Conservation (phyloP, 1,139 yeast genomes). For the Scheffersomyces stambukii region DNA sequence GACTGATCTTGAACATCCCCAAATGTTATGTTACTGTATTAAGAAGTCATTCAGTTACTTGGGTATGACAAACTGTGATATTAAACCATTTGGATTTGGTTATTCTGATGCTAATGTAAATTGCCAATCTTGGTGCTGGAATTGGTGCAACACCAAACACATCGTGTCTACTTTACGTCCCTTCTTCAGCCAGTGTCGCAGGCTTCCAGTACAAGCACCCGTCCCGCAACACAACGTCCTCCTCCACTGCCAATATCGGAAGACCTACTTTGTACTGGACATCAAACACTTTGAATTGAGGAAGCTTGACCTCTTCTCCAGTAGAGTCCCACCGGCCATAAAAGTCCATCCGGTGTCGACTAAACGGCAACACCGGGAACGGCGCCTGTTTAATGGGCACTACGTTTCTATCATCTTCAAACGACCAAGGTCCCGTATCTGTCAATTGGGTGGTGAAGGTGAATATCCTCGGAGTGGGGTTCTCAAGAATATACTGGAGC, state of each 20-base stretch:
- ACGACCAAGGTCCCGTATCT: constrained; percentile 25
- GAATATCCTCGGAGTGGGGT: constrained; percentile 68
- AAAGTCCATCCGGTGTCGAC: constrained; percentile 41
- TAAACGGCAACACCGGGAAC: constrained; percentile 61
- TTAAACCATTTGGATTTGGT: too few relatives aligned
- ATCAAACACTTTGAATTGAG: constrained; percentile 59
- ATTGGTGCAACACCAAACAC: too few relatives aligned
- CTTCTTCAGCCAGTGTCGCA: too few relatives aligned
- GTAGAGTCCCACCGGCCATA: constrained; percentile 23
- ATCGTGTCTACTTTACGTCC: too few relatives aligned
- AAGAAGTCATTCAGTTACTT: too few relatives aligned
- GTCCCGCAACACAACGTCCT: constrained; percentile 19
- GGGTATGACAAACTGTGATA: too few relatives aligned
- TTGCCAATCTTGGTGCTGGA: too few relatives aligned
- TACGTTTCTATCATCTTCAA: constrained; percentile 23
- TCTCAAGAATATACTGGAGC: constrained; percentile 57
- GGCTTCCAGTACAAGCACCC: constrained; percentile 15
- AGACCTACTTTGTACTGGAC: constrained; percentile 63
- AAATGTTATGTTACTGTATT: too few relatives aligned
- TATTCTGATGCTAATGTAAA: too few relatives aligned
- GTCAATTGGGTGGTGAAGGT: constrained; percentile 51
- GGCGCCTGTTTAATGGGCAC: constrained; percentile 25
- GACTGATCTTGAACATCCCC: too few relatives aligned
- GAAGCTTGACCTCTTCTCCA: constrained; percentile 34
- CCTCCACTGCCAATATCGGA: constrained; percentile 46